These are phyloP conservation scores for Penicillium flavigenum DNA, from an alignment of 495 filamentous ascomycete species.

Conservation along the genomic window DNA sequence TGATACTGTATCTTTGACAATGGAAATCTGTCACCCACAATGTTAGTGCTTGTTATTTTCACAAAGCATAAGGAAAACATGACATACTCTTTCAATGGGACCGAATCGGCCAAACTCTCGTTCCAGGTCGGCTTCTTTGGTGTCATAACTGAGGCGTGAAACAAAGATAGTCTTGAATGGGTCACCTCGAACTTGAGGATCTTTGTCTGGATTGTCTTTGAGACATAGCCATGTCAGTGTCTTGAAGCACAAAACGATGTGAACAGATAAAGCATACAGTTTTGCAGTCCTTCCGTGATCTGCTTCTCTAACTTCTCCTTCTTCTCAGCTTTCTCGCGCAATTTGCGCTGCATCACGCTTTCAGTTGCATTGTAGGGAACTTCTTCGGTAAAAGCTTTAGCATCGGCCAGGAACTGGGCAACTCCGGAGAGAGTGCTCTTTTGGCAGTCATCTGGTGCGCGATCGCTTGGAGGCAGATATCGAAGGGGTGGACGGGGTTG, in stretches of 20 bases:
- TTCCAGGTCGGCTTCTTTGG: conserved; percentile 85
- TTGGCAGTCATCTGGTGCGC: conserved; percentile 76
- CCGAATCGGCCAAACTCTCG: conserved; percentile 93
- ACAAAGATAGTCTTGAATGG: conserved; percentile 95
- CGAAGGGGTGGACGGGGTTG: conserved; percentile 87
- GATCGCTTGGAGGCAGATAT: conserved; percentile 81
- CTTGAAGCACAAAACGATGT: not conserved
- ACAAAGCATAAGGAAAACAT: not conserved
- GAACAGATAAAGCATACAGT: conserved; percentile 57
- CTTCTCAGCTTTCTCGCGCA: conserved; percentile 77
- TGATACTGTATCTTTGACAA: conserved; percentile 67
- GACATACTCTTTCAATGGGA: conserved; percentile 80
- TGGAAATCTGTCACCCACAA: conserved; percentile 68
- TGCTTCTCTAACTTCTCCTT: conserved; percentile 61
- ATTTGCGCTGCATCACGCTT: conserved; percentile 84
- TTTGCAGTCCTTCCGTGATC: conserved; percentile 61
- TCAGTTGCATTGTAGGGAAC: conserved; percentile 81
- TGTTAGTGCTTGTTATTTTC: conserved; percentile 12
- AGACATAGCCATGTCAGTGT: conserved; percentile 10
- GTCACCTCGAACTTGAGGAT: conserved; percentile 86
- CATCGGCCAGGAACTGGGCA: conserved; percentile 66
- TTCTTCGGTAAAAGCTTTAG: conserved; percentile 68
- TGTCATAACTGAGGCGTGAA: conserved; percentile 82
- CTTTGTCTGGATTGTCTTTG: conserved; percentile 63
- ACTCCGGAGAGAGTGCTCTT: conserved; percentile 66